A percentile compares a stretch with the other conserved stretches of the same genome.
These are phyloP conservation scores for Ophiostoma angusticollis DNA, from an alignment of 2,329 filamentous ascomycete genomes.

Conservation along the genomic window DNA sequence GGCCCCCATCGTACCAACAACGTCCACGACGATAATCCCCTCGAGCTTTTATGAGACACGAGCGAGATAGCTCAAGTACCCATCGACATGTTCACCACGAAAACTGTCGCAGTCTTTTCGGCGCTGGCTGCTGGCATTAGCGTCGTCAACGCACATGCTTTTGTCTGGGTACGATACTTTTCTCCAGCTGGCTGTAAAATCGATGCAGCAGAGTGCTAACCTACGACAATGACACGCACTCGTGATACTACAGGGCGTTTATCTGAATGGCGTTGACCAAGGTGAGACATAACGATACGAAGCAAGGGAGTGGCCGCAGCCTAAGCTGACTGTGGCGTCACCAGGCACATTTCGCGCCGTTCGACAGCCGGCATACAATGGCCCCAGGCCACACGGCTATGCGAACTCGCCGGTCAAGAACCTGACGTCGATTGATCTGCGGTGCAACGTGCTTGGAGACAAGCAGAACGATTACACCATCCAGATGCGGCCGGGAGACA, in stretches of 20 bases:
- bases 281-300: conserved; percentile 7
- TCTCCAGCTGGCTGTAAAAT: too few relatives aligned
- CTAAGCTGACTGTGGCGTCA: background rate
- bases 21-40: too few relatives aligned
- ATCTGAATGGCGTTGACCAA: conserved; percentile 16
- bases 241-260: conserved; percentile 15
- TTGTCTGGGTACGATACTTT: conserved; percentile 18
- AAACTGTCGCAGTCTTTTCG: background rate
- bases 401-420: conserved; percentile 28
- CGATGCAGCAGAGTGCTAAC: too few relatives aligned
- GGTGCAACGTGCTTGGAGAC: conserved; percentile 27
- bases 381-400: conserved; percentile 23
- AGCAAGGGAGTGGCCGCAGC: too few relatives aligned
- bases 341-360: conserved; percentile 13
- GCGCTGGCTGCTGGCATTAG: conserved; percentile 5
- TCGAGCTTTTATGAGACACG: too few relatives aligned
- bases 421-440: conserved; percentile 24
- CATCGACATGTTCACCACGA: conserved; percentile 1
- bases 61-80: too few relatives aligned
- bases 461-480: conserved; percentile 23
- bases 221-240: too few relatives aligned
- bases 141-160: conserved; percentile 12
- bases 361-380: conserved; percentile 20
- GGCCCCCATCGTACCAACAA: too few relatives aligned
- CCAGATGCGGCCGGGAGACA: conserved; percentile 22